A percentile compares a stretch with the other conserved stretches of the same genome.
phyloP scores from a whole-genome alignment of 108 stramenopile genomes.

The Nitzschia sp. region DNA sequence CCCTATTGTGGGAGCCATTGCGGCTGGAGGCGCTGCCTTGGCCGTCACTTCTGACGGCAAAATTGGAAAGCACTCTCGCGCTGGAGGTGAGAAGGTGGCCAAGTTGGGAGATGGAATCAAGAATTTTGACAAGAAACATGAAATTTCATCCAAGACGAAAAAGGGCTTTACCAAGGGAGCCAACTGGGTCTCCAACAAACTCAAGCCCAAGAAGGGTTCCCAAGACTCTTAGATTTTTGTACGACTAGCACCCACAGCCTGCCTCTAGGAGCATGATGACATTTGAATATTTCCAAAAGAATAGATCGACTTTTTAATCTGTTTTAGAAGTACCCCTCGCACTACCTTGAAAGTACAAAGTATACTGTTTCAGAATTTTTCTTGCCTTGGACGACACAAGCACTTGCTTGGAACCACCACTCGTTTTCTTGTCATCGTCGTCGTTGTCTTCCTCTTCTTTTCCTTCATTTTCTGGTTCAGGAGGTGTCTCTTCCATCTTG shows the following conservation, averaged over 20 bases:
- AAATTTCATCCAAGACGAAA: conserved; percentile 60
- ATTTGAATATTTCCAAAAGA: no score
- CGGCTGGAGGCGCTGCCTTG: conserved; percentile 59
- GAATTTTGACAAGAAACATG: conserved; percentile 70
- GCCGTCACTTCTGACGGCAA: conserved; percentile 43
- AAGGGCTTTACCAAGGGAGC: conserved; percentile 30
- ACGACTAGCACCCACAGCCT: no score
- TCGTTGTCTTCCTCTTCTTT: conserved; percentile 10
- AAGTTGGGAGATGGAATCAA: conserved; percentile 46
- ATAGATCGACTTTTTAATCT: conserved; percentile 14
- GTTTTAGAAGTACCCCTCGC: conserved; percentile 30
- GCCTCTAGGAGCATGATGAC: no score
- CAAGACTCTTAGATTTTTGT: no score
- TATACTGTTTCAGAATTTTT: conserved; percentile 35
- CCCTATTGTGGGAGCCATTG: conserved; percentile 59
- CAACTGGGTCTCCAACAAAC: conserved; percentile 28
- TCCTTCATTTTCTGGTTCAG: background rate
- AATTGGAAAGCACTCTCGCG: conserved; percentile 51
- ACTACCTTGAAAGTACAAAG: conserved; percentile 31
- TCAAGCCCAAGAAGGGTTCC: conserved; percentile 7
- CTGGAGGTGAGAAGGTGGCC: conserved; percentile 57
- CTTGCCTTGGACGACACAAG: conserved; percentile 16
- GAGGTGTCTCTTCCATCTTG: background rate
- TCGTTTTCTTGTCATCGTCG: conserved; percentile 6
- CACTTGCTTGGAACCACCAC: conserved; percentile 8